Base-by-base conservation (phyloP, 148 eudicot species). In the Heliamphora exappendiculata region DNA sequence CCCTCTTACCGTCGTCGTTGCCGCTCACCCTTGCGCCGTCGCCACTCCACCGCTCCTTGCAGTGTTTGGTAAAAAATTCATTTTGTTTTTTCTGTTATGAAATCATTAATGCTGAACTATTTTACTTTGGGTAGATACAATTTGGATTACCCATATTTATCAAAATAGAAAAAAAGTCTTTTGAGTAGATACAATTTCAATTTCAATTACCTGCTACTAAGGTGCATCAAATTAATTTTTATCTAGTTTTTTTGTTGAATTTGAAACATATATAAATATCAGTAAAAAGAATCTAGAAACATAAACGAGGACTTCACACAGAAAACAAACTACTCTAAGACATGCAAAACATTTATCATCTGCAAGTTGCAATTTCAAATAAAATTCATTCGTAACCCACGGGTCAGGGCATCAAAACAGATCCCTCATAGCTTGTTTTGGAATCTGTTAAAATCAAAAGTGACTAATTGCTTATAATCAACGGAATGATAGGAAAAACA, bases 331-430 rank as follows among this genome's bases (percentile, higher is more conserved):
- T 66, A 16, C 70, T 8, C 16, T 7, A 66, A 20, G 70, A 41
- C 31, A 22, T 4, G 51, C 12, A 45, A 14, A 68, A 68, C 20
- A 22, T 41, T 41, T 11, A 24, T 42, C 31, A 42, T 3, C n/a
- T n/a, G n/a, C n/a, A n/a, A n/a, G n/a, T 67, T 67, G 51, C 51
- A 36, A 67, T 51, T 67, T 24, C 34, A 68, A 68, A 45, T 24
- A 14, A n/a, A 68, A 34, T 24, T 68, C 70, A 68, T 24, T 44
- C 24, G 53, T 26, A 11, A 45, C n/a, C 33, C 19, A 42, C 26
- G 42, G 29, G 50, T 17, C 17, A 33, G 4, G 50, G 16, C 33
- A 34, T 34, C 22, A 58, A 72, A 54, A 37, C 2, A n/a, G 10
- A 72, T 72, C n/a, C 19, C 22, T n/a, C 63, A 31, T 20, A 72